Evolutionary conservation across 192 early-diverging fungal genomes (phyloP), one percentile per base, ranked within the genome.

Genomic region (Rhizophagus prolifer): DNA sequence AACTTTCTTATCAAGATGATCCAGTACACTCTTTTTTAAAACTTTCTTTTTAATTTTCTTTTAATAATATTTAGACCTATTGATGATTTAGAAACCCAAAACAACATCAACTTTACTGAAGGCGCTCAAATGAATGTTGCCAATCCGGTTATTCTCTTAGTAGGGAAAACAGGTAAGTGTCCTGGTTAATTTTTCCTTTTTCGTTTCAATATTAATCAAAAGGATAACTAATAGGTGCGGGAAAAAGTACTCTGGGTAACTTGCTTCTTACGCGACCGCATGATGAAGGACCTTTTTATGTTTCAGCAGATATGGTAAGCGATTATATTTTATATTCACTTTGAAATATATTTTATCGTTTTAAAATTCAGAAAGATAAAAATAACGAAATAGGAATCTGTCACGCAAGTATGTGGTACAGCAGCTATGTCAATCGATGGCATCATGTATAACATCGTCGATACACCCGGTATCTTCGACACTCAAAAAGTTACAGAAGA

Each of bases 161-260:
- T 69, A 44, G 67, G 67, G 28, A 69, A 69, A 69, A 69, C 67
- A 69, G 67, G 67, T 8, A 69, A n/a, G 30, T 30, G 30, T 38
- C 16, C 4, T 30, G 16, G 13, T 28, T 19, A 38, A 41, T 41
- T 69, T 2, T 69, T 46, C 9, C 41, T 8, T 7, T 44, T 47
- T 41, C 41, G 13, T 69, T 16, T 25, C 21, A 4, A 44, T 8
- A 38, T 41, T 69, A 41, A 69, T 41, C 2, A 13, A 47, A 23
- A 0, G 1, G 16, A 9, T 14, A n/a, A 38, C 13, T 9, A 34
- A 34, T 34, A 73, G 71, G 71, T 16, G 54, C 71, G 16, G 71
- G 71, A 58, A 73, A 73, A 73, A 73, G 71, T 60, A 73, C 71
- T 9, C 71, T 73, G 6, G 71, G 50, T n/a, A 73, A 73, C n/a